Base-by-base conservation (phyloP, 176 grass and related monocot genomes). In the Eleusine coracana region DNA sequence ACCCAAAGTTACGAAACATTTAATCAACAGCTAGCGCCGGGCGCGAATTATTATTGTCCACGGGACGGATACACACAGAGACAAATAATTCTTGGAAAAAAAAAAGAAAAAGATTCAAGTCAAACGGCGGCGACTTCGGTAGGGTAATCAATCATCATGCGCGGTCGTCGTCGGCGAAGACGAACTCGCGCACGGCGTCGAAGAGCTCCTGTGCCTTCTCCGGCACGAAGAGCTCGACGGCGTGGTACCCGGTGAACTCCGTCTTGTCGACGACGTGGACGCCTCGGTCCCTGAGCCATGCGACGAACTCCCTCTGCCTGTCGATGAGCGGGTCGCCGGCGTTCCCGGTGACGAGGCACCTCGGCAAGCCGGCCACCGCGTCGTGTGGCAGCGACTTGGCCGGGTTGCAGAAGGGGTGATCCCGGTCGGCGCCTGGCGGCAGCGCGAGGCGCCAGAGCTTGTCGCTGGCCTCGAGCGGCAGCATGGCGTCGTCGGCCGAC, bases 391-490 rank as follows among this genome's bases (percentile, higher is more conserved):
- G 7, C 6, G 82, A 2, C 56, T 63, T 89, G 15, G 7, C 76
- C 4, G 96, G 96, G 73, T 93, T 98, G 71, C 75, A 81, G 86
- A 98, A 98, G 39, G 79, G 80, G 55, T 98, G 96, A 84, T 98
- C 89, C 9, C 87, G 73, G 29, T 90, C 81, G 0, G 87, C 87
- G 39, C 89, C 89, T 1, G 10, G 1, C 0, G 92, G 96, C 45
- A 98, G 90, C 65, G 96, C 81, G 15, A 98, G 82, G 46, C 85
- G 41, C 96, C 91, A 93, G 11, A 98, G 88, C 76, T 3, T 83
- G 84, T 98, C 93, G 77, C 84, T 98, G 50, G 89, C 91, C 50
- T 73, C 72, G 73, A 98, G 76, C 17, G 91, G 91, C 64, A 98
- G 8, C 21, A 91, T 86, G n/a, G 1, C 7, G 79, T 98, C 96